A percentile compares a stretch with the other conserved stretches of the same genome.
Conservation (phyloP, 805 yeast species). For the Sugiyamaella floridensis region DNA sequence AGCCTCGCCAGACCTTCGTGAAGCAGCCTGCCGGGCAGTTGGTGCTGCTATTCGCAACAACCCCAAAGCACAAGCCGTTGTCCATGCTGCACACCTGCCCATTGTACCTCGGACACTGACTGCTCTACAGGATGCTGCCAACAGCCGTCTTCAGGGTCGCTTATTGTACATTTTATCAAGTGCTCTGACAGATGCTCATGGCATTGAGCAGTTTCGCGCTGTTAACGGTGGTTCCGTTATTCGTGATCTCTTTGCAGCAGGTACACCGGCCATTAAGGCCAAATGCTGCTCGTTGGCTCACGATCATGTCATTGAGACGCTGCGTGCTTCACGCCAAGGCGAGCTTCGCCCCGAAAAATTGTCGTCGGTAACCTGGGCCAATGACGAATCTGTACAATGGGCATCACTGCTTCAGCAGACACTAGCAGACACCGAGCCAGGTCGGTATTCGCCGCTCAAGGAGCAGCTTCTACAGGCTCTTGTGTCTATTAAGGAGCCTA, state of each 20-base stretch:
- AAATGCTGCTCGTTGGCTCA: conserved; percentile 5
- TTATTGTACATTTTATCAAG: conserved; percentile 23
- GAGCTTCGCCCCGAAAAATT: neutral
- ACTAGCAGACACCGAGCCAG: neutral
- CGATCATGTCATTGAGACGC: conserved; percentile 1
- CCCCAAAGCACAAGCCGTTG: conserved; percentile 41
- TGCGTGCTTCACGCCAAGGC: neutral
- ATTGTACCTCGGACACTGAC: neutral
- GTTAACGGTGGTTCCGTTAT: conserved; percentile 2
- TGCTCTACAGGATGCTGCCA: conserved; percentile 5
- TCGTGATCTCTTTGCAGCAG: neutral
- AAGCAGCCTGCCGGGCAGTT: conserved; percentile 51
- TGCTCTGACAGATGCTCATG: conserved; percentile 16
- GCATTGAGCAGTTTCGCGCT: conserved; percentile 13
- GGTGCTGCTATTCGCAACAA: conserved; percentile 71
- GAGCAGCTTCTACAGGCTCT: conserved; percentile 6
- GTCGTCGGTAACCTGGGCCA: neutral
- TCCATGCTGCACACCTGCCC: conserved; percentile 3
- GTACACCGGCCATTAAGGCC: conserved; percentile 1
- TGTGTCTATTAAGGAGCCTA: conserved; percentile 22
- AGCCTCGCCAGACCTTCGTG: conserved; percentile 30
- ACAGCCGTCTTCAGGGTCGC: conserved; percentile 14
- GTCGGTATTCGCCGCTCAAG: neutral
- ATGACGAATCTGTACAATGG: conserved; percentile 4
- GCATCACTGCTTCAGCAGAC: conserved; percentile 8